Evolutionary conservation across 768 basidiomycete species (phyloP), one percentile per base, ranked within the genome.

Genomic region (Royoungia palumana): DNA sequence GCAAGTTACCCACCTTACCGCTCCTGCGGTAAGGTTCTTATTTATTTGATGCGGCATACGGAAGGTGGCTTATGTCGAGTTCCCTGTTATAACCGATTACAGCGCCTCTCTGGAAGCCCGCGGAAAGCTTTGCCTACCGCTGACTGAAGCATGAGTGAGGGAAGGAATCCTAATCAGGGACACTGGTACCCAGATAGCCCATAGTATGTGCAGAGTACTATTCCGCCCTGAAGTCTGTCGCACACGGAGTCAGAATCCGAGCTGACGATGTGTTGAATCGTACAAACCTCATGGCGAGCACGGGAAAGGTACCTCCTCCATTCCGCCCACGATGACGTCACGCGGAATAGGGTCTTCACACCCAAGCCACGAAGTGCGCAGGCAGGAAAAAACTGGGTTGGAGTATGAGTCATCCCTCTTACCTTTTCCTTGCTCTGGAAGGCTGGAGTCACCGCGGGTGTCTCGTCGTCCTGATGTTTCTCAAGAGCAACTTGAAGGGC

Each of bases 91-190:
- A n/a, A n/a, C n/a, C n/a, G n/a, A n/a, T n/a, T n/a, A n/a, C n/a
- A n/a, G n/a, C n/a, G 6, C 87, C 87, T 55, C 81, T 76, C 60
- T 79, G 59, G 68, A 84, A 81, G 13, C 67, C 70, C 5, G 62
- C 51, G 24, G 78, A 81, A 2, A n/a, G 83, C 85, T 60, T 85
- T 87, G n/a, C 87, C 87, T 45, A 86, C 56, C 58, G 83, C 86
- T 87, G 50, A 11, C 41, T 48, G 30, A 47, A 28, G 37, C 19
- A 32, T 30, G 35, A 12, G 28, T 57, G 40, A 50, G 49, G 28
- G 20, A 24, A 34, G 13, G 27, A 46, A 36, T 17, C 28, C 9
- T 13, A 25, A 35, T 17, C 5, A n/a, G n/a, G n/a, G n/a, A n/a
- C n/a, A 12, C 27, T 28, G 37, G 35, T 14, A 14, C 8, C 1